Percentiles rank a stretch among this genome's conserved stretches.
phyloP scores from a whole-genome alignment of 805 yeast species.

The Hanseniaspora valbyensis region DNA sequence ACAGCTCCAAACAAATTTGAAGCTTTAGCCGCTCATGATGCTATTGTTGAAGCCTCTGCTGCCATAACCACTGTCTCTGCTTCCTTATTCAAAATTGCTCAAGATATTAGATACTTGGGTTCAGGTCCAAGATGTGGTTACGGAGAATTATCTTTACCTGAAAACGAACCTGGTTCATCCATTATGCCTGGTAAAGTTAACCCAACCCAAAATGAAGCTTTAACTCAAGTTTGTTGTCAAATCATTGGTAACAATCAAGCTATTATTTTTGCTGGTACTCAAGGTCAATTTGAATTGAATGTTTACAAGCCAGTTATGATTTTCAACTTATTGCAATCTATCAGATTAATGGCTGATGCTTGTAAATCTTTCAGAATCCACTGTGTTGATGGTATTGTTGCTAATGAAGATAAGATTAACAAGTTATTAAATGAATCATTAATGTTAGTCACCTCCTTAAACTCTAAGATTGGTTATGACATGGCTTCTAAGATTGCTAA shows the following conservation, averaged over 20 bases:
- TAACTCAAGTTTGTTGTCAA: constrained; percentile 96
- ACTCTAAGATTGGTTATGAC: constrained; percentile 98
- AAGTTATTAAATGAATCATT: constrained; percentile 86
- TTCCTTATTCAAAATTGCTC: constrained; percentile 90
- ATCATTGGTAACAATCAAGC: constrained; percentile 94
- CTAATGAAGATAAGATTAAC: constrained; percentile 77
- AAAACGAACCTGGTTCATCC: constrained; percentile 98
- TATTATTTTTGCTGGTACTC: constrained; percentile 94
- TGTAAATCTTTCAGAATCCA: constrained; percentile 78
- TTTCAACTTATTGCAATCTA: constrained; percentile 75
- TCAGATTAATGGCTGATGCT: constrained; percentile 85
- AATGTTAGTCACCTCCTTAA: constrained; percentile 96
- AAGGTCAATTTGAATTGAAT: constrained; percentile 96
- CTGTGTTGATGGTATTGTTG: constrained; percentile 90
- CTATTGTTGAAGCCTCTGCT: constrained; percentile 94
- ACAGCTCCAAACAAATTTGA: constrained; percentile 99
- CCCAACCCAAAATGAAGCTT: constrained; percentile 98
- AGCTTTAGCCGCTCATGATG: constrained; percentile 98
- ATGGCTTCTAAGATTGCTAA: constrained; percentile 95
- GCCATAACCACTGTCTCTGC: constrained; percentile 91
- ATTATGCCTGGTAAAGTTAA: constrained; percentile 99
- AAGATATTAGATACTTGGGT: constrained; percentile 95
- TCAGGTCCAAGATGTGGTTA: constrained; percentile 99
- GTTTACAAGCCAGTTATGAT: constrained; percentile 96
- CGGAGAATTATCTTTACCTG: constrained; percentile 90